phyloP scores from a whole-genome alignment of 345 rosid species.

The Brassica napus region DNA sequence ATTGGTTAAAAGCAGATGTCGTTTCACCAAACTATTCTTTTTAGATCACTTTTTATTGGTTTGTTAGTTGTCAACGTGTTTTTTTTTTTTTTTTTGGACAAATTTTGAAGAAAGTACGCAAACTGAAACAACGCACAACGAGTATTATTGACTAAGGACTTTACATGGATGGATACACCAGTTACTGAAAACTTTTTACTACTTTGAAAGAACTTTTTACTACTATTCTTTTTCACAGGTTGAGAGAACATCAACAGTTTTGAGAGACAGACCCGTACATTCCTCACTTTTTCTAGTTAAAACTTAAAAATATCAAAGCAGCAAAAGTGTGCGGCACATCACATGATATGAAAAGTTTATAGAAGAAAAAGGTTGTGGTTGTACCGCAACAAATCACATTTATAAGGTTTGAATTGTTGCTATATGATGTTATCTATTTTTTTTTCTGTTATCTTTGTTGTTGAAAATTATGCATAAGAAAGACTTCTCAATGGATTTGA shows the following conservation, averaged over 20 bases:
- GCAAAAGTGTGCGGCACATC: not conserved
- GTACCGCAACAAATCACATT: not conserved
- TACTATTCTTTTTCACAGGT: not conserved
- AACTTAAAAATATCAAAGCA: not conserved
- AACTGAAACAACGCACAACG: not conserved
- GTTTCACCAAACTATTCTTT: not conserved
- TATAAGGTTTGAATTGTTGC: not conserved
- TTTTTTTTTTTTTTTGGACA: too few relatives aligned
- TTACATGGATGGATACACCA: not conserved
- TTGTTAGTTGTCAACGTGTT: not conserved
- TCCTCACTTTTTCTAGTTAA: not conserved
- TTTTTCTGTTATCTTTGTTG: too few relatives aligned
- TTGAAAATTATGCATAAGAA: not conserved
- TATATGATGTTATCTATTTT: not conserved
- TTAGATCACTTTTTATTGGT: not conserved
- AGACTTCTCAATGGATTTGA: not conserved
- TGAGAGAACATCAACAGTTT: too few relatives aligned
- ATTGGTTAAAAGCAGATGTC: not conserved
- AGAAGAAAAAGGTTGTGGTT: not conserved
- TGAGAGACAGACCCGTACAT: not conserved
- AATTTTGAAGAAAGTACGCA: not conserved
- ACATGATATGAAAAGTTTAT: not conserved
- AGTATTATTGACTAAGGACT: not conserved
- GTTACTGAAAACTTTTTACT: not conserved
- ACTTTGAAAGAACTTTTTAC: too few relatives aligned